phyloP scores from a whole-genome alignment of 768 basidiomycete species.

The Cubamyces lactineus region DNA sequence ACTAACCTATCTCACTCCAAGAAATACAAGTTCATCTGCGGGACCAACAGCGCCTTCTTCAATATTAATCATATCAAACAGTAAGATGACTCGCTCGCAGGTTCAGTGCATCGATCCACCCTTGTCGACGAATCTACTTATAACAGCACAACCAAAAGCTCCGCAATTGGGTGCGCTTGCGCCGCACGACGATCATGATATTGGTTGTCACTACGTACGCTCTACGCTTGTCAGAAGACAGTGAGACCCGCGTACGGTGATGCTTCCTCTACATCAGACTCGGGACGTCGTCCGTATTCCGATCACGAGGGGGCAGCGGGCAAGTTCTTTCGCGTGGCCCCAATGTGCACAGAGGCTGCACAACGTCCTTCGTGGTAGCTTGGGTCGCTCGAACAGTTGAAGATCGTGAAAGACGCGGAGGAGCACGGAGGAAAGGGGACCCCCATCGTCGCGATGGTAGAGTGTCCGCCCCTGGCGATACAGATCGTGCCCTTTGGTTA shows the following conservation, averaged over 20 bases:
- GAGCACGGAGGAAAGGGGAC: conserved; percentile 30
- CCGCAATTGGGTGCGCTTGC: conserved; percentile 39
- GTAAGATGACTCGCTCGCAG: conserved; percentile 13
- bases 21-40: conserved; percentile 29
- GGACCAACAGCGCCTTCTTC: conserved; percentile 24
- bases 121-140: conserved; percentile 32
- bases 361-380: conserved; percentile 31
- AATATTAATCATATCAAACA: conserved; percentile 20
- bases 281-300: conserved; percentile 16
- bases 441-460: conserved; percentile 33
- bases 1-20: background rate
- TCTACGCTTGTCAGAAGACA: conserved; percentile 32
- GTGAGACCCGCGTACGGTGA: conserved; percentile 28
- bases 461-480: conserved; percentile 36
- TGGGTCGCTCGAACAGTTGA: conserved; percentile 27
- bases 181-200: conserved; percentile 34
- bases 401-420: conserved; percentile 31
- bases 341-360: conserved; percentile 29
- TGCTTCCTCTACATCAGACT: conserved; percentile 27
- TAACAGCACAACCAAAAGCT: conserved; percentile 36
- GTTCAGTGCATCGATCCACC: conserved; percentile 16
- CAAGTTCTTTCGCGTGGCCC: conserved; percentile 35
- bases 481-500: conserved; percentile 39
- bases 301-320: conserved; percentile 31
- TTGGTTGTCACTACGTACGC: conserved; percentile 37